A percentile compares a stretch with the other conserved stretches of the same genome.
Evolutionary conservation across 148 eudicot species (phyloP).

Genomic region (Heliamphora exappendiculata): DNA sequence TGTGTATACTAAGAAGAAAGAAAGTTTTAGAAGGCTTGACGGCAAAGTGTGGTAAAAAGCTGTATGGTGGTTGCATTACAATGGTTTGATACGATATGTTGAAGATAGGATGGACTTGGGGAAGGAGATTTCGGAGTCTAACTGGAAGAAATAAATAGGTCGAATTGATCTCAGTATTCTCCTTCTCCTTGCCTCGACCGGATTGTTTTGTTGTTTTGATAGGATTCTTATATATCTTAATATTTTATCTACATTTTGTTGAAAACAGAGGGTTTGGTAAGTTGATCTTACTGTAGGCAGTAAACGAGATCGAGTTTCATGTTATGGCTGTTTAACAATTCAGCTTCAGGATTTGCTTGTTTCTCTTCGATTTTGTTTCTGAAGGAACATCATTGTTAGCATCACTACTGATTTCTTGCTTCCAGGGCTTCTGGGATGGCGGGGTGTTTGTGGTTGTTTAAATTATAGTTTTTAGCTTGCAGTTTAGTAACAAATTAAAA

Average conservation of each 20-base stretch:
- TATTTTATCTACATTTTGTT: not conserved
- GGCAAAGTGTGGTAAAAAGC: not conserved
- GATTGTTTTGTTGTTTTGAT: not conserved
- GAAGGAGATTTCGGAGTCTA: not conserved
- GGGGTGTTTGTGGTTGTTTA: no score
- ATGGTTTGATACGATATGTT: not conserved
- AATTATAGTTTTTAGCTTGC: no score
- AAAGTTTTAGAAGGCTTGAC: constrained; percentile 8
- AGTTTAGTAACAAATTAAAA: no score
- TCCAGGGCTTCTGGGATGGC: not conserved
- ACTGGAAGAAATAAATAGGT: not conserved
- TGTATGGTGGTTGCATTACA: not conserved
- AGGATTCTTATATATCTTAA: constrained; percentile 2
- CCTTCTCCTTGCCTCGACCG: not conserved
- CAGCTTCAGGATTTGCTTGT: not conserved
- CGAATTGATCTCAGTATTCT: not conserved
- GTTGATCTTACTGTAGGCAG: not conserved
- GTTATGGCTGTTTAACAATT: constrained; percentile 1
- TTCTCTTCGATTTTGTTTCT: not conserved
- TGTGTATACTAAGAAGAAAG: constrained; percentile 17
- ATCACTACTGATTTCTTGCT: not conserved
- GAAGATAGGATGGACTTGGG: not conserved
- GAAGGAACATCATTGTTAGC: not conserved
- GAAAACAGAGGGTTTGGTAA: not conserved
- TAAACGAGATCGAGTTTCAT: not conserved